Conservation (phyloP, 805 yeast genomes). For the Kuraishia cidri region DNA sequence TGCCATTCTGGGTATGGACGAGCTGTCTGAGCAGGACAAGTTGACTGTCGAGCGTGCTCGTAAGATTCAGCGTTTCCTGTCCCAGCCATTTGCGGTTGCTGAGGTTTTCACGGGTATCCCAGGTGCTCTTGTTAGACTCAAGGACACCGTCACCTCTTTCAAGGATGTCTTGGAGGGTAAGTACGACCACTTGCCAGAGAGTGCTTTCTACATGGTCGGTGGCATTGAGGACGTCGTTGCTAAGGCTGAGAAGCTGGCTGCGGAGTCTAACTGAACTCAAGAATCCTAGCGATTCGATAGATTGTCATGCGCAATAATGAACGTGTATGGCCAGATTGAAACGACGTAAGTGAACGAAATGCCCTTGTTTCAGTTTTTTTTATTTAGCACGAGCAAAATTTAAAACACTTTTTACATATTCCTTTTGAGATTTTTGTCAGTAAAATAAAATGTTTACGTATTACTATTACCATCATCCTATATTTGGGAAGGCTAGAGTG, state of each 20-base stretch:
- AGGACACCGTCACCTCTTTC: conserved; percentile 92
- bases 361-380: too few species aligned
- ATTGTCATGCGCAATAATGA: too few species aligned
- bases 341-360: too few species aligned
- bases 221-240: conserved; percentile 98
- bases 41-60: conserved; percentile 99
- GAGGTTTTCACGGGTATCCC: conserved; percentile 99
- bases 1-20: conserved; percentile 99
- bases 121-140: conserved; percentile 95
- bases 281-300: too few species aligned
- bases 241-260: conserved; percentile 98
- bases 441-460: too few species aligned
- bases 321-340: too few species aligned
- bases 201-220: conserved; percentile 99
- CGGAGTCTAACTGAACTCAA: conserved; percentile 81
- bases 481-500: too few species aligned
- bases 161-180: conserved; percentile 96
- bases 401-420: too few species aligned
- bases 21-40: conserved; percentile 97
- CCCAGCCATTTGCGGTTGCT: conserved; percentile 99
- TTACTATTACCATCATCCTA: too few species aligned
- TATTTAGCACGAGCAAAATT: too few species aligned
- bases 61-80: conserved; percentile 99
- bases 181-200: conserved; percentile 98
- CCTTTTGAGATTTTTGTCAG: too few species aligned